Conservation (phyloP, 441 rosid species). For the Breynia disticha region DNA sequence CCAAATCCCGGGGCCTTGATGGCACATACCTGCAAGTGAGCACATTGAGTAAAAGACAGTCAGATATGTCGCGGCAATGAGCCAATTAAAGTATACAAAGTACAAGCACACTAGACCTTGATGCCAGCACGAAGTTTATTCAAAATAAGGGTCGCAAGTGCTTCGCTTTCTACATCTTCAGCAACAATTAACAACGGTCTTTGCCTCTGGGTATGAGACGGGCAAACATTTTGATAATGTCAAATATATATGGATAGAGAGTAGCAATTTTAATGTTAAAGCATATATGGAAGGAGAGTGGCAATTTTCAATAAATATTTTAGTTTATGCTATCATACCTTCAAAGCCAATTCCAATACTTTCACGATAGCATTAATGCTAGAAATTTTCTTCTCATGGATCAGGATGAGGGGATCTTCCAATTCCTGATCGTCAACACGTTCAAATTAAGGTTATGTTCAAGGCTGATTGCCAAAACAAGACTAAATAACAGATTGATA, state of each 20-base stretch:
- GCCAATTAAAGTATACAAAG: background rate
- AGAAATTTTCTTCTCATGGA: conserved; percentile 85
- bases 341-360: conserved; percentile 75
- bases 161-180: conserved; percentile 88
- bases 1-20: conserved; percentile 91
- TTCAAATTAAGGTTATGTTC: background rate
- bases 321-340: conserved; percentile 30
- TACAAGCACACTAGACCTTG: conserved; percentile 39
- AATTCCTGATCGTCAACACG: conserved; percentile 43
- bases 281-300: no score
- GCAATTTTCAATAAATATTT: background rate
- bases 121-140: conserved; percentile 90
- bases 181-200: conserved; percentile 69
- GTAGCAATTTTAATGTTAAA: no score
- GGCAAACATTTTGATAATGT: no score
- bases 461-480: background rate
- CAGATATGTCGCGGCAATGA: background rate
- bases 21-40: conserved; percentile 54
- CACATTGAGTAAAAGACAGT: conserved; percentile 4
- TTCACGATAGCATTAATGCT: conserved; percentile 64
- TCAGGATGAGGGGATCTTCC: conserved; percentile 78
- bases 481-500: no score
- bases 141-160: conserved; percentile 75
- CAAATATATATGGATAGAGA: no score
- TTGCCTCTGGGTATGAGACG: conserved; percentile 39